phyloP scores from a whole-genome alignment of 2,329 filamentous ascomycete species.

The Alternaria triticimaculans region DNA sequence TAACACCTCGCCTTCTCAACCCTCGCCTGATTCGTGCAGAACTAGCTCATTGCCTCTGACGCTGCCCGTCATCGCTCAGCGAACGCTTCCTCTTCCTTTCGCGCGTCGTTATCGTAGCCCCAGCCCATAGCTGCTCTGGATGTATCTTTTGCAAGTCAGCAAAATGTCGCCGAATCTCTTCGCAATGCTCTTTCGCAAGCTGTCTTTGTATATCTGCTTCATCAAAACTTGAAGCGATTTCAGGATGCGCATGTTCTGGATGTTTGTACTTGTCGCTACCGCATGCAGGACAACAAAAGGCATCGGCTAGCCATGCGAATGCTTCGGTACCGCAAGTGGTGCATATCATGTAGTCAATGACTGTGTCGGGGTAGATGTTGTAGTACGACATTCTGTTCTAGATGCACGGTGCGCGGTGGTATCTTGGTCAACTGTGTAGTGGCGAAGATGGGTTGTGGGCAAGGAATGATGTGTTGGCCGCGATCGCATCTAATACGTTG shows the following conservation, averaged over 20 bases:
- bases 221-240: neutral
- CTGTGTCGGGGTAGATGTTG: slow-evolving; percentile 3
- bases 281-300: slow-evolving; percentile 16
- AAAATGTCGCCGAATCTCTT: neutral
- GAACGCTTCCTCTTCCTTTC: slow-evolving; percentile 3
- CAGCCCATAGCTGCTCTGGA: neutral
- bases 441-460: neutral
- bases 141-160: neutral
- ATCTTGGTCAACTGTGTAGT: neutral
- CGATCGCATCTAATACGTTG: neutral
- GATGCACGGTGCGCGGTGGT: neutral
- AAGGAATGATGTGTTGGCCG: neutral
- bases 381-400: slow-evolving; percentile 12
- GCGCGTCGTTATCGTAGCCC: neutral
- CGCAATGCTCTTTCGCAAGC: neutral
- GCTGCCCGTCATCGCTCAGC: neutral
- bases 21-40: neutral
- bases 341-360: slow-evolving; percentile 15
- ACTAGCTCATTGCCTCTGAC: neutral
- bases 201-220: neutral
- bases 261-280: slow-evolving; percentile 1
- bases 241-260: neutral
- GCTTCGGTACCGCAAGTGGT: slow-evolving; percentile 6
- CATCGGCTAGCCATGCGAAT: slow-evolving; percentile 21
- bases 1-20: neutral